These are phyloP conservation scores for Penicillium macrosclerotiorum DNA, from an alignment of 495 filamentous ascomycete genomes.

Conservation along the genomic window DNA sequence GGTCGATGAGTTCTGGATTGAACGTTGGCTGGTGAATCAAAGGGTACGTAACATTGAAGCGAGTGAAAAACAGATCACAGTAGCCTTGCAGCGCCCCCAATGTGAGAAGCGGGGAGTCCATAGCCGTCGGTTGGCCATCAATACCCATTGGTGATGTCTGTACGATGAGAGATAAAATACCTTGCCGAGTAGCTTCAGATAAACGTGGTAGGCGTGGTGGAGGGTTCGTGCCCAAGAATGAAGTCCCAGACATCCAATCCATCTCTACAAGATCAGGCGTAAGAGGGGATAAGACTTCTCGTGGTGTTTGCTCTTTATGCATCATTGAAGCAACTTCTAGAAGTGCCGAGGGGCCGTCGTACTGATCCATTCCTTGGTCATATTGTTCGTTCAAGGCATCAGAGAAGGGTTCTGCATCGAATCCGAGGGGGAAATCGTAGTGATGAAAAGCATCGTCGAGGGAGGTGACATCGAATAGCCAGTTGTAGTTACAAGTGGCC, in stretches of 20 bases:
- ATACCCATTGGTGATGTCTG: conserved; percentile 38
- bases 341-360: conserved; percentile 18
- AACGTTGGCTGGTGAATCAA: conserved; percentile 54
- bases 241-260: conserved; percentile 34
- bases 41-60: conserved; percentile 55
- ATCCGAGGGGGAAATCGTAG: conserved; percentile 27
- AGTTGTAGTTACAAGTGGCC: conserved; percentile 54
- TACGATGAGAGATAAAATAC: conserved; percentile 44
- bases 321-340: conserved; percentile 21
- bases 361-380: conserved; percentile 7
- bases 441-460: conserved; percentile 37
- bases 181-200: conserved; percentile 33
- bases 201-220: conserved; percentile 19
- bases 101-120: conserved; percentile 47
- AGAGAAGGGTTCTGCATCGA: conserved; percentile 22
- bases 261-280: conserved; percentile 18
- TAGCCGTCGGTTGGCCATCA: conserved; percentile 37
- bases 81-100: conserved; percentile 47
- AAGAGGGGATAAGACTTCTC: background rate
- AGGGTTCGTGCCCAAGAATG: conserved; percentile 8
- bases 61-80: conserved; percentile 53
- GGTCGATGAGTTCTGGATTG: conserved; percentile 41
- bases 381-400: conserved; percentile 13
- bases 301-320: conserved; percentile 1
- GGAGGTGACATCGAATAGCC: conserved; percentile 50